phyloP scores from a whole-genome alignment of 2,329 filamentous ascomycete species.

The Aspergillus aculeatinus region DNA sequence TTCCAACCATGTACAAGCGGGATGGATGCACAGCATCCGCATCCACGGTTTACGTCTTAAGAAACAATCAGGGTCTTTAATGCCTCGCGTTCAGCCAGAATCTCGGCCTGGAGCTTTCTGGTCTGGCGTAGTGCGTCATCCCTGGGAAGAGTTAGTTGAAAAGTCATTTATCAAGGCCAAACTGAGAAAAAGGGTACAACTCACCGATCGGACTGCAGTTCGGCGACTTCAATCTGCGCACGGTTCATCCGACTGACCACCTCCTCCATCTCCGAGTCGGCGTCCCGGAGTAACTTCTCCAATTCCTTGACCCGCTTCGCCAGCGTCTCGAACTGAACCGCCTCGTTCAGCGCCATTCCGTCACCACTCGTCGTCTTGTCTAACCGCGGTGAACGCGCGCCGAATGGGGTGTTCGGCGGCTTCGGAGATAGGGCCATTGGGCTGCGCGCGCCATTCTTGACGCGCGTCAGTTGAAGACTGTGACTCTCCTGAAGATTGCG shows the following conservation, averaged over 20 bases:
- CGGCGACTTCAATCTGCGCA: conserved; percentile 78
- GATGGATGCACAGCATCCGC: conserved; percentile 10
- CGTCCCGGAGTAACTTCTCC: conserved; percentile 73
- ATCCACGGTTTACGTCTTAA: not conserved
- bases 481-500: conserved; percentile 72
- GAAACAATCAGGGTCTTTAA: conserved; percentile 51
- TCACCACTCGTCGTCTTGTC: conserved; percentile 62
- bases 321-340: conserved; percentile 70
- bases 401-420: conserved; percentile 62
- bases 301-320: conserved; percentile 79
- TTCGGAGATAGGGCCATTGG: conserved; percentile 54
- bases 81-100: conserved; percentile 63
- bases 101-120: conserved; percentile 64
- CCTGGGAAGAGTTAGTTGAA: conserved; percentile 38
- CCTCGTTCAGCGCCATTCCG: conserved; percentile 62
- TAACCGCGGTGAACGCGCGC: conserved; percentile 58
- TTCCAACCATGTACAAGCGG: conserved; percentile 14
- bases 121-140: conserved; percentile 74
- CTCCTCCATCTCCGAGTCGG: conserved; percentile 79
- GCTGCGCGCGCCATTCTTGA: conserved; percentile 55
- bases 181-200: conserved; percentile 12
- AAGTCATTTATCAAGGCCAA: not conserved
- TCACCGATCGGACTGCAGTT: conserved; percentile 62
- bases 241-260: conserved; percentile 79
- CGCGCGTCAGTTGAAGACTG: conserved; percentile 72